Conservation (phyloP, 1,284 basidiomycete species). For the Tilletia walkeri region DNA sequence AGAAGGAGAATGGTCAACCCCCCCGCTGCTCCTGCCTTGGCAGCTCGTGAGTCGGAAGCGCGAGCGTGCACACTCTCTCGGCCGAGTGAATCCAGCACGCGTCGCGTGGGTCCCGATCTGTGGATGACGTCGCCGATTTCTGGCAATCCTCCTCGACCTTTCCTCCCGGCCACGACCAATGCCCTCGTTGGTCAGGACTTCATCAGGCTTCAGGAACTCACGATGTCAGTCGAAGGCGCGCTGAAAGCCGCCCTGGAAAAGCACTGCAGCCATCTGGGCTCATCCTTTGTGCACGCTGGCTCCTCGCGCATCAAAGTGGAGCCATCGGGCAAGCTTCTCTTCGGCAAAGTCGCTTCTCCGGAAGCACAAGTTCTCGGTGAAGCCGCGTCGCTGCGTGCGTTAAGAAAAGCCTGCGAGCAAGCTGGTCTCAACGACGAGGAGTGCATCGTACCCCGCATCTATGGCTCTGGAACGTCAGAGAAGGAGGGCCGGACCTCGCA, state of each 20-base stretch:
- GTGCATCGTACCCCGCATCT: constrained; percentile 23
- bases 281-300: not conserved
- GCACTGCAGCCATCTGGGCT: constrained; percentile 7
- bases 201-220: too few species aligned
- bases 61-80: too few species aligned
- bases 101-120: too few species aligned
- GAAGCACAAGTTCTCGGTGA: constrained; percentile 20
- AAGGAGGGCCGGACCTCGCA: not conserved
- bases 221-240: not conserved
- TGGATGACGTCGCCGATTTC: too few species aligned
- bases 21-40: too few species aligned
- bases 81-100: too few species aligned
- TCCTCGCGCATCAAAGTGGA: not conserved
- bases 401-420: constrained; percentile 13
- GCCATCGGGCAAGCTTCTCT: not conserved
- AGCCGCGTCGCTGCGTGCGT: constrained; percentile 18
- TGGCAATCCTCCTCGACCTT: too few species aligned
- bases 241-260: not conserved
- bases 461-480: constrained; percentile 20
- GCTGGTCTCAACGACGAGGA: constrained; percentile 14
- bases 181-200: too few species aligned
- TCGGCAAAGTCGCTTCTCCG: not conserved
- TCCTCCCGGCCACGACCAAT: too few species aligned
- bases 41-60: too few species aligned
- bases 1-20: too few species aligned